A percentile compares a stretch with the other conserved stretches of the same genome.
These are phyloP conservation scores for Parsonsia alboflavescens DNA, from an alignment of 257 asterid species.

Conservation along the genomic window DNA sequence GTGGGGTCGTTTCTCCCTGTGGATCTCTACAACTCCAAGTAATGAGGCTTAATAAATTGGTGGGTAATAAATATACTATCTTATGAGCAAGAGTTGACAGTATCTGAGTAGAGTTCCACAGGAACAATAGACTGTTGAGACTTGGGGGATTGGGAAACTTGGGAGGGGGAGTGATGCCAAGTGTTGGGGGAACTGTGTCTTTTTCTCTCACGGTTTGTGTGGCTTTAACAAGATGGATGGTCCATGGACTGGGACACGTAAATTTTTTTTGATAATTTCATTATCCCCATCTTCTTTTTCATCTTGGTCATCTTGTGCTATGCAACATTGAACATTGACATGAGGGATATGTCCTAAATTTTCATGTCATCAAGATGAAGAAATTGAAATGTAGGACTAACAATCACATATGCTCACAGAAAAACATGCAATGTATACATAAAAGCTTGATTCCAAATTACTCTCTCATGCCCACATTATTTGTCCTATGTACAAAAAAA, in stretches of 20 bases:
- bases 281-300: too few relatives aligned
- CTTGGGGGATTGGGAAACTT: not conserved
- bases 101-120: constrained; percentile 14
- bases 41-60: not conserved
- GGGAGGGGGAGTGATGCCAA: not conserved
- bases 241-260: not conserved
- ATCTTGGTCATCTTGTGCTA: too few relatives aligned
- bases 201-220: not conserved
- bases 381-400: too few relatives aligned
- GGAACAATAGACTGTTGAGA: not conserved
- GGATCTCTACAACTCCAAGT: constrained; percentile 16
- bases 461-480: too few relatives aligned
- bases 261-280: not conserved
- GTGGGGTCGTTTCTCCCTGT: constrained; percentile 6
- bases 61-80: not conserved
- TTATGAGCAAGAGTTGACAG: not conserved
- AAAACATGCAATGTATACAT: too few relatives aligned
- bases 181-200: not conserved
- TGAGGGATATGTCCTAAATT: too few relatives aligned
- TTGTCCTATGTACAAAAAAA: too few relatives aligned
- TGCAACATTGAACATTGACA: too few relatives aligned
- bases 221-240: not conserved
- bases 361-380: too few relatives aligned
- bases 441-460: too few relatives aligned
- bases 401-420: too few relatives aligned